Percentiles rank a stretch among this genome's conserved stretches.
Conservation (phyloP, 2,329 filamentous ascomycete genomes). For the Apiospora kogelbergensis region DNA sequence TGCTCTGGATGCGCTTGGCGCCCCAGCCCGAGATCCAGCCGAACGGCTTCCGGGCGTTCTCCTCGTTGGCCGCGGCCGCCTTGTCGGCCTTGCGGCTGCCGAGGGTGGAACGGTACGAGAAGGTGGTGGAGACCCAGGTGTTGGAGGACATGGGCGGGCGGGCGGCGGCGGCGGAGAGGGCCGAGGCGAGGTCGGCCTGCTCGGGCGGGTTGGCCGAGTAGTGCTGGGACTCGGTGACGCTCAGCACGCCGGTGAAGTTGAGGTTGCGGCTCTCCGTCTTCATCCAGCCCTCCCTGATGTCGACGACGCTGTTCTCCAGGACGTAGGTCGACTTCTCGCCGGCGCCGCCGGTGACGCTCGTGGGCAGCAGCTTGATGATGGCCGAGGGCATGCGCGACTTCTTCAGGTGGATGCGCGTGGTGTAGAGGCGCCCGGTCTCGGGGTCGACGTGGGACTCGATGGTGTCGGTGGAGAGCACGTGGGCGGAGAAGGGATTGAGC, state of each 20-base stretch:
- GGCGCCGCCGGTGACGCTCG: slow-evolving; percentile 65
- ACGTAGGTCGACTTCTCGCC: slow-evolving; percentile 76
- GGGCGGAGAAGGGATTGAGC: slow-evolving; percentile 75
- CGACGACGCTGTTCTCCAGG: slow-evolving; percentile 76
- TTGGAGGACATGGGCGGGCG: slow-evolving; percentile 29
- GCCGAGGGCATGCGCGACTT: slow-evolving; percentile 74
- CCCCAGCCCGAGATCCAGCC: slow-evolving; percentile 58
- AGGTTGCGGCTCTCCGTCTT: slow-evolving; percentile 77
- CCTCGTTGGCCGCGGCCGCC: slow-evolving; percentile 35
- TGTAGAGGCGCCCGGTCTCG: slow-evolving; percentile 71
- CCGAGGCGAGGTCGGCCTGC: slow-evolving; percentile 33
- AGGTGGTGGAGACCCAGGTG: slow-evolving; percentile 72
- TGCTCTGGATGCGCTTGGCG: slow-evolving; percentile 71
- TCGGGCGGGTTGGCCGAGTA: slow-evolving; percentile 51
- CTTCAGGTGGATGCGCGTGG: slow-evolving; percentile 79
- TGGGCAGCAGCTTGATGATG: slow-evolving; percentile 73
- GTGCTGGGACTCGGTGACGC: slow-evolving; percentile 73
- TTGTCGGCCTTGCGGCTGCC: slow-evolving; percentile 66
- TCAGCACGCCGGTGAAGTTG: slow-evolving; percentile 78
- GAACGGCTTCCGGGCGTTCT: slow-evolving; percentile 27
- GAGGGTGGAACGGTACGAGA: slow-evolving; percentile 70
- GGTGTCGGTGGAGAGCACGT: slow-evolving; percentile 82
- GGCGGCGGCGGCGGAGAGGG: slow-evolving; percentile 9
- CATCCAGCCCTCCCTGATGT: slow-evolving; percentile 81
- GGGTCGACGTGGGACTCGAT: slow-evolving; percentile 74